These are phyloP conservation scores for Zelonia costaricensis DNA, from an alignment of 208 protist species.

Conservation along the genomic window DNA sequence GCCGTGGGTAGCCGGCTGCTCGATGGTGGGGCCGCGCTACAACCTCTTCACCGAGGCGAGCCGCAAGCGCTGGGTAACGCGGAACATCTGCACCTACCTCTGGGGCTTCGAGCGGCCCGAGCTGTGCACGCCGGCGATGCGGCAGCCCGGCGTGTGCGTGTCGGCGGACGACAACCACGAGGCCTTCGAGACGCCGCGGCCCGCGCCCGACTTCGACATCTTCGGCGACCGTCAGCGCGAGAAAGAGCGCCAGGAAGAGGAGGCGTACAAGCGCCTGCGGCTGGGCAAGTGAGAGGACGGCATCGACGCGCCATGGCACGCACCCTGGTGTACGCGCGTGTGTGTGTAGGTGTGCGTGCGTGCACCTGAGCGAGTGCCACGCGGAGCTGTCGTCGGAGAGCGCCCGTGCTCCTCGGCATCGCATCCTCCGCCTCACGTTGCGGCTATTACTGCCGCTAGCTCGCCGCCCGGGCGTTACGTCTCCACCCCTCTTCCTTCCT, in stretches of 20 bases:
- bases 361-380: too few relatives aligned
- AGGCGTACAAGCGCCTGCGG: slow-evolving; percentile 19
- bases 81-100: slow-evolving; percentile 68
- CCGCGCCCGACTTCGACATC: slow-evolving; percentile 71
- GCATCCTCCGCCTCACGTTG: too few relatives aligned
- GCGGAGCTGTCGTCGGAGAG: too few relatives aligned
- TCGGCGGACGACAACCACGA: slow-evolving; percentile 76
- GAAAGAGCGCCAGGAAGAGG: slow-evolving; percentile 26
- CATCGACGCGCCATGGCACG: not conserved
- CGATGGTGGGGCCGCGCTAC: slow-evolving; percentile 77
- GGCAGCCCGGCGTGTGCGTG: slow-evolving; percentile 63
- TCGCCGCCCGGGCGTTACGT: too few relatives aligned
- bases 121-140: slow-evolving; percentile 75
- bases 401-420: too few relatives aligned
- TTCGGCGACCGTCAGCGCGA: slow-evolving; percentile 75
- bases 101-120: slow-evolving; percentile 71
- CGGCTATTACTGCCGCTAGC: too few relatives aligned
- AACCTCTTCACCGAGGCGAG: slow-evolving; percentile 55
- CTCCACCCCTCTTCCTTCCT: too few relatives aligned
- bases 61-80: slow-evolving; percentile 67
- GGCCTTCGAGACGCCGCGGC: slow-evolving; percentile 54
- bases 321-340: not conserved
- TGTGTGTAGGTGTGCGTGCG: not conserved
- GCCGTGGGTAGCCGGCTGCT: slow-evolving; percentile 79
- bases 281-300: slow-evolving; percentile 12